A percentile compares a stretch with the other conserved stretches of the same genome.
These are phyloP conservation scores for Entomortierella parvispora DNA, from an alignment of 192 early-diverging fungal species.

Conservation along the genomic window DNA sequence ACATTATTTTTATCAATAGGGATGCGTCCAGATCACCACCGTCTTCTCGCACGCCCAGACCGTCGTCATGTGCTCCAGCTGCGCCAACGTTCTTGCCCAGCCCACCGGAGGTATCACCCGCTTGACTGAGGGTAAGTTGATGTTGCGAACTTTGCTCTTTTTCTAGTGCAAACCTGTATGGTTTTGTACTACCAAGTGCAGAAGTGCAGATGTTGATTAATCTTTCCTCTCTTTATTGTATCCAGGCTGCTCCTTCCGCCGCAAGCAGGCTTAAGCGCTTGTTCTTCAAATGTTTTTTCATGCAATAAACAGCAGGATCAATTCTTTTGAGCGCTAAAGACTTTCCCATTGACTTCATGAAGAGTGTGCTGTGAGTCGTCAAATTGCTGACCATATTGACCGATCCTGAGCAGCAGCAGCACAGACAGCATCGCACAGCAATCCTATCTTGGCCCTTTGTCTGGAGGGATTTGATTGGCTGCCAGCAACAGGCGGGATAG, in stretches of 20 bases:
- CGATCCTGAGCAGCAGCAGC: no score
- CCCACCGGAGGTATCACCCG: slow-evolving; percentile 99
- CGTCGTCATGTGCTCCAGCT: slow-evolving; percentile 95
- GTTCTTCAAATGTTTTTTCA: slow-evolving; percentile 9
- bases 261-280: slow-evolving; percentile 55
- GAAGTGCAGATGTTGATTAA: background rate
- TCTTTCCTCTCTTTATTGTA: background rate
- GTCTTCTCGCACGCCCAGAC: slow-evolving; percentile 99
- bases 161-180: background rate
- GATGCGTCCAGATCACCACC: slow-evolving; percentile 97
- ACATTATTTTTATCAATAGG: slow-evolving; percentile 51
- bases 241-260: slow-evolving; percentile 54
- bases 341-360: no score
- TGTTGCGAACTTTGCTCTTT: background rate
- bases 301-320: slow-evolving; percentile 27
- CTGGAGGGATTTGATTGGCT: no score
- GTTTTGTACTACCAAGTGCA: no score
- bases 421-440: no score
- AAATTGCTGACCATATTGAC: no score
- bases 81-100: slow-evolving; percentile 97
- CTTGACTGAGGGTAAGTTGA: slow-evolving; percentile 86
- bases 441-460: no score
- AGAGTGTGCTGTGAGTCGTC: no score
- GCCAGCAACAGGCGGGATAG: no score
- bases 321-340: background rate